Evolutionary conservation across 2,329 filamentous ascomycete genomes (phyloP).

Genomic region (Nannizziopsis arthrosporioides): DNA sequence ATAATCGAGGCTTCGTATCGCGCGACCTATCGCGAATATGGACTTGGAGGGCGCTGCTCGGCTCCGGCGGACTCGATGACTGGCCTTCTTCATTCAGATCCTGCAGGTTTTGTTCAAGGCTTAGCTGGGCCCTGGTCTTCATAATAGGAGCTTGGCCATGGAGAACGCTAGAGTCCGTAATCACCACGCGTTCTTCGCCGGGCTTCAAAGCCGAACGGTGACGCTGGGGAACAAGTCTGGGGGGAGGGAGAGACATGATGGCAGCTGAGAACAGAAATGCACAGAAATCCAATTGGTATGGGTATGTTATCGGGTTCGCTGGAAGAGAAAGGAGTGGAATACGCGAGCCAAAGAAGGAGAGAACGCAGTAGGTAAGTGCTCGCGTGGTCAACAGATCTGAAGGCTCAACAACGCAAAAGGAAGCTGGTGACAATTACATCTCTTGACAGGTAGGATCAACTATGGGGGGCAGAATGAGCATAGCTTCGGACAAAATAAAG

Average conservation of each 20-base stretch:
- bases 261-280: neutral
- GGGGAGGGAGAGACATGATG: slow-evolving; percentile 2
- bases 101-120: slow-evolving; percentile 27
- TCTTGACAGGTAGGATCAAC: neutral
- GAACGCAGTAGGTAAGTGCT: neutral
- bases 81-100: slow-evolving; percentile 18
- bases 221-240: slow-evolving; percentile 3
- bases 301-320: neutral
- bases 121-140: slow-evolving; percentile 27
- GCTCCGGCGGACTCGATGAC: slow-evolving; percentile 18
- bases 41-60: slow-evolving; percentile 18
- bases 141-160: slow-evolving; percentile 17
- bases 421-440: slow-evolving; percentile 1
- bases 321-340: neutral
- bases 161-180: slow-evolving; percentile 14
- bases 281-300: neutral
- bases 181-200: slow-evolving; percentile 15
- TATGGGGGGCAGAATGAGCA: neutral
- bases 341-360: neutral
- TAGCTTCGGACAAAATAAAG: neutral
- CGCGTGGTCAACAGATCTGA: neutral
- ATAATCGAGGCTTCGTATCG: slow-evolving; percentile 64
- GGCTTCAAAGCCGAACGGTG: slow-evolving; percentile 10
- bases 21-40: slow-evolving; percentile 34
- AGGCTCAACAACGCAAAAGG: neutral